Conservation (phyloP, 352 stramenopile genomes). For the Phytophthora sp. region DNA sequence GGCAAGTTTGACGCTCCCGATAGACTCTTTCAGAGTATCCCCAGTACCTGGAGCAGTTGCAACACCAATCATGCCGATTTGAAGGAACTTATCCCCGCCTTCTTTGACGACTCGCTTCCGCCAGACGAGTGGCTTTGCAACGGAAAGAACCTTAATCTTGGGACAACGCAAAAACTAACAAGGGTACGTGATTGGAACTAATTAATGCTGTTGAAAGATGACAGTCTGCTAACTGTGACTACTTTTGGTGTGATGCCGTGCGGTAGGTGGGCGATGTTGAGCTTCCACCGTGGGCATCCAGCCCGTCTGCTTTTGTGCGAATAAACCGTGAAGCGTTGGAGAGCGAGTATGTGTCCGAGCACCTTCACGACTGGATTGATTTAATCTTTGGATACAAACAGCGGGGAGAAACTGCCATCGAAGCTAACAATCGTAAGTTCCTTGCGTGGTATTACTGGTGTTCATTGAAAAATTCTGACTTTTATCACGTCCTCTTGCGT, state of each 20-base stretch:
- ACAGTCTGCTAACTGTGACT: conserved; percentile 1
- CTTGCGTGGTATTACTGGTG: neutral
- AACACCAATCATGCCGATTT: conserved; percentile 93
- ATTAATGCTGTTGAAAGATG: neutral
- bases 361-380: conserved; percentile 87
- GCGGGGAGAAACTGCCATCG: conserved; percentile 68
- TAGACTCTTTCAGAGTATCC: conserved; percentile 96
- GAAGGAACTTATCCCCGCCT: conserved; percentile 99
- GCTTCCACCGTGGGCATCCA: conserved; percentile 94
- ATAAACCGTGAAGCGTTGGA: conserved; percentile 78
- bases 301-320: conserved; percentile 78
- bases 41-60: conserved; percentile 91
- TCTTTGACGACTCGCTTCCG: conserved; percentile 93
- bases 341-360: conserved; percentile 70
- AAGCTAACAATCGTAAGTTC: conserved; percentile 82
- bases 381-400: conserved; percentile 87
- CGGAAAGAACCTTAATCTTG: conserved; percentile 95
- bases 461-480: conserved; percentile 1
- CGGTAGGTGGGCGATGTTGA: conserved; percentile 95
- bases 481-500: neutral
- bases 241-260: neutral
- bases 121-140: conserved; percentile 95
- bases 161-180: conserved; percentile 89
- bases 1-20: conserved; percentile 99
- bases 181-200: conserved; percentile 33